phyloP scores from a whole-genome alignment of 2,329 filamentous ascomycete genomes.

The Thermoascus crustaceus region DNA sequence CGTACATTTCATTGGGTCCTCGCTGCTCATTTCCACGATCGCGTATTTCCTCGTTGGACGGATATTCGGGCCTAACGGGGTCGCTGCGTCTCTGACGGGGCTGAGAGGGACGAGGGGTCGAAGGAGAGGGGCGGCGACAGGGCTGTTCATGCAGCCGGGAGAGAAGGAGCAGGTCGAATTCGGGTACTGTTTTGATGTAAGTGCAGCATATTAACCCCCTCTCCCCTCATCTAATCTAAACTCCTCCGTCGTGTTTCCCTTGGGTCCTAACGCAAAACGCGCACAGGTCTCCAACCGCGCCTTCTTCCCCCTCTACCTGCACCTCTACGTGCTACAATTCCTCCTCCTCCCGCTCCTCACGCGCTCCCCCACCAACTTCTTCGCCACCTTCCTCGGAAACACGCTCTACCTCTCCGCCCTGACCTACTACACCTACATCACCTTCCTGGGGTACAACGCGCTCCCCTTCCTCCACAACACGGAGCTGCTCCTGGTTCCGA shows the following conservation, averaged over 20 bases:
- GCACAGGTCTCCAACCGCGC: slow-evolving; percentile 54
- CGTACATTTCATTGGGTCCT: slow-evolving; percentile 54
- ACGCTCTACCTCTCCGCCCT: slow-evolving; percentile 58
- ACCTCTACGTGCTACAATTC: slow-evolving; percentile 60
- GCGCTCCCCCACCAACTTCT: slow-evolving; percentile 32
- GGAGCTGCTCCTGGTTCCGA: slow-evolving; percentile 55
- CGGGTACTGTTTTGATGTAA: slow-evolving; percentile 62
- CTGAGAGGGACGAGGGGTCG: slow-evolving; percentile 38
- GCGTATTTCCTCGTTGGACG: slow-evolving; percentile 58
- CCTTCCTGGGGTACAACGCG: slow-evolving; percentile 61
- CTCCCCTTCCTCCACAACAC: slow-evolving; percentile 61
- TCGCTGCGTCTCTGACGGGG: slow-evolving; percentile 37
- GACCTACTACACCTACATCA: slow-evolving; percentile 60
- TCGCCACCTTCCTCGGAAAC: slow-evolving; percentile 53
- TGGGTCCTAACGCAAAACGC: slow-evolving; percentile 2
- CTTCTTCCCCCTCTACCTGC: slow-evolving; percentile 60
- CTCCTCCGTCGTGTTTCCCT: no score
- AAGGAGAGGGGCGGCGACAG: slow-evolving; percentile 42
- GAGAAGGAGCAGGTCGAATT: slow-evolving; percentile 57
- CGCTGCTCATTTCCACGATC: slow-evolving; percentile 51
- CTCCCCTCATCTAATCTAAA: no score
- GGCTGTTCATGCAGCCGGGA: slow-evolving; percentile 50
- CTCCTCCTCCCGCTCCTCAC: slow-evolving; percentile 54
- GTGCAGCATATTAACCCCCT: no score
- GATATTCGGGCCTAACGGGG: slow-evolving; percentile 50